Base-by-base conservation (phyloP, 2,329 filamentous ascomycete genomes). In the Ceratocystis colombiana region DNA sequence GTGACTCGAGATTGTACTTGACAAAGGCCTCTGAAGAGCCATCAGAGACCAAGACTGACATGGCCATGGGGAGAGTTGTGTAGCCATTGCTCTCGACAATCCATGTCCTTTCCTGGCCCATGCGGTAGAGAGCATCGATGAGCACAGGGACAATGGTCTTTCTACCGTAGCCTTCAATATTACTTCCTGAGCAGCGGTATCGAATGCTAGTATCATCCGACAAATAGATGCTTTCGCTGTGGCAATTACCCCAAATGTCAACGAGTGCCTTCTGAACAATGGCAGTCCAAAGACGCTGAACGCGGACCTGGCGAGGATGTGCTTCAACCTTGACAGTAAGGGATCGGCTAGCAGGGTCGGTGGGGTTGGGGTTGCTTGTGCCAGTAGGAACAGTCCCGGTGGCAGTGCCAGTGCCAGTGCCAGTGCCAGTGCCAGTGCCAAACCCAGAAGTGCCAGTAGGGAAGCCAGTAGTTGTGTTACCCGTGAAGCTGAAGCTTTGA, bases 181-280 rank as follows among this genome's bases (percentile, higher is more conserved):
- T 62, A 12, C 45, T 64, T 17, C 66, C 59, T 6, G 55, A 62
- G n/a, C 66, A 67, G 20, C 61, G 66, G 53, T 62, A 67, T 15
- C 20, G 33, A 12, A 65, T 67, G n/a, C 30, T 59, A 5, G 61
- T 64, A 3, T 62, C 44, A 33, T 41, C 48, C 22, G 59, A 46
- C 4, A 67, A 28, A 12, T 46, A 20, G 6, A 41, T n/a, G 46
- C n/a, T 55, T 17, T 41, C 63, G 8, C 33, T 22, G 28, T 17
- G 30, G 61, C 66, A 65, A 22, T 67, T 67, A 8, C 66, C 66
- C 62, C 66, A 67, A 28, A 67, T 67, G 33, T 67, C 62, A 30
- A 62, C 55, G 15, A 55, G 37, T 7, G 62, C 66, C n/a, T 65
- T 48, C 57, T 67, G 61, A 20, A 67, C 20, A 8, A 67, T 55